A percentile compares a stretch with the other conserved stretches of the same genome.
These are phyloP conservation scores for Agrocybe pediades DNA, from an alignment of 768 basidiomycete species.

Conservation along the genomic window DNA sequence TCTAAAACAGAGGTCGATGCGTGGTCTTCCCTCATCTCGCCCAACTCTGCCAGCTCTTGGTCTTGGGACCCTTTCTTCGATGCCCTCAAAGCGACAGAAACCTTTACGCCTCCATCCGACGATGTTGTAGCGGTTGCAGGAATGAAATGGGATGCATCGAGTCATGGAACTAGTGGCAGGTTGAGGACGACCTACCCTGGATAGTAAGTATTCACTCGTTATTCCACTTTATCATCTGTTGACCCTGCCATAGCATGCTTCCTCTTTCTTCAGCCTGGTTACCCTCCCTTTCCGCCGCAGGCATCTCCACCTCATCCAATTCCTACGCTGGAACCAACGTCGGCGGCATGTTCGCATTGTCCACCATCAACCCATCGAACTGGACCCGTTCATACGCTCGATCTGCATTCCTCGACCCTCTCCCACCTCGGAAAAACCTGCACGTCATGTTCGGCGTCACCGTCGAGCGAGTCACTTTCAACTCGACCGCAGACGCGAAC, in stretches of 20 bases:
- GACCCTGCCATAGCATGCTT: constrained; percentile 44
- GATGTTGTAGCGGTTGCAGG: constrained; percentile 39
- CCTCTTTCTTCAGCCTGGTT: constrained; percentile 62
- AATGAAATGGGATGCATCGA: constrained; percentile 45
- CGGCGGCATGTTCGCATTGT: constrained; percentile 57
- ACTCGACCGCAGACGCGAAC: constrained; percentile 47
- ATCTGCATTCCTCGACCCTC: constrained; percentile 66
- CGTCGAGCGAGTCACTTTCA: constrained; percentile 54
- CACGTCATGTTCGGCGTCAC: constrained; percentile 62
- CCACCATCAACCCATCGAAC: constrained; percentile 63
- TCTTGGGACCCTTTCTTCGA: constrained; percentile 46
- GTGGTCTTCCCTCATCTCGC: constrained; percentile 44
- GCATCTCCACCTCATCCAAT: constrained; percentile 45
- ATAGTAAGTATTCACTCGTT: constrained; percentile 47
- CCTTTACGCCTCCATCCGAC: constrained; percentile 51
- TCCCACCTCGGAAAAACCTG: constrained; percentile 63
- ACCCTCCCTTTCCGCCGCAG: constrained; percentile 47
- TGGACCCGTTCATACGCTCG: constrained; percentile 71
- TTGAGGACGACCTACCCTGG: constrained; percentile 46
- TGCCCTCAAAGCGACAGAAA: constrained; percentile 54
- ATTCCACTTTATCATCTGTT: not conserved
- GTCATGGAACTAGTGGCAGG: constrained; percentile 56
- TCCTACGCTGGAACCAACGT: constrained; percentile 50
- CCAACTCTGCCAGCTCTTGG: constrained; percentile 43
- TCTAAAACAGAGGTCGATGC: constrained; percentile 50